Percentiles rank a stretch among this genome's conserved stretches.
phyloP scores from a whole-genome alignment of 495 filamentous ascomycete species.

The Aspergillus sclerotioniger region DNA sequence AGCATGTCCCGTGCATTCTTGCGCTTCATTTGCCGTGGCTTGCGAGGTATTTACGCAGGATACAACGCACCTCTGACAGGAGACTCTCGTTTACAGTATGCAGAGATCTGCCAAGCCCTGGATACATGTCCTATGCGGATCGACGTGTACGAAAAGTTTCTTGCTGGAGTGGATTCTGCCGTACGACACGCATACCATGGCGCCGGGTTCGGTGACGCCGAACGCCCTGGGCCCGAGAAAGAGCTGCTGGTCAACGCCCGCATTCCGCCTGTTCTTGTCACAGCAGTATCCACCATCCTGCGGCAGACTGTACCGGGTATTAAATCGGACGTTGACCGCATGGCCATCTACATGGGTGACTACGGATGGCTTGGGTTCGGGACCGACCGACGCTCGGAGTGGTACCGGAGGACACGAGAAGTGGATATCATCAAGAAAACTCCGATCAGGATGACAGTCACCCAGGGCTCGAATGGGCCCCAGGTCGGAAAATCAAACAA shows the following conservation, averaged over 20 bases:
- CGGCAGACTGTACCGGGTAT: conserved; percentile 38
- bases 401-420: conserved; percentile 35
- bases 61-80: conserved; percentile 32
- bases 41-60: conserved; percentile 45
- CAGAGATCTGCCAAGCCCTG: conserved; percentile 42
- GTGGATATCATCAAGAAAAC: conserved; percentile 49
- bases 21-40: conserved; percentile 62
- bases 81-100: conserved; percentile 41
- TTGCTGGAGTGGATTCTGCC: conserved; percentile 46
- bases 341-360: conserved; percentile 48
- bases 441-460: conserved; percentile 19
- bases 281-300: conserved; percentile 43
- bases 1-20: conserved; percentile 72
- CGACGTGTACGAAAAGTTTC: conserved; percentile 49
- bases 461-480: neutral
- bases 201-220: conserved; percentile 45
- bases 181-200: conserved; percentile 48
- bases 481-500: conserved; percentile 3
- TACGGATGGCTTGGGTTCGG: conserved; percentile 51
- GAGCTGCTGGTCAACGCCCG: conserved; percentile 47
- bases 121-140: conserved; percentile 43
- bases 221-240: conserved; percentile 46
- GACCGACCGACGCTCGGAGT: conserved; percentile 35
- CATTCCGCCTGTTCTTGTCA: conserved; percentile 43
- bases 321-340: conserved; percentile 45